Evolutionary conservation across 106 monocot genomes (phyloP), one percentile per base, ranked within the genome.

Genomic region (Gastrodia elata): DNA sequence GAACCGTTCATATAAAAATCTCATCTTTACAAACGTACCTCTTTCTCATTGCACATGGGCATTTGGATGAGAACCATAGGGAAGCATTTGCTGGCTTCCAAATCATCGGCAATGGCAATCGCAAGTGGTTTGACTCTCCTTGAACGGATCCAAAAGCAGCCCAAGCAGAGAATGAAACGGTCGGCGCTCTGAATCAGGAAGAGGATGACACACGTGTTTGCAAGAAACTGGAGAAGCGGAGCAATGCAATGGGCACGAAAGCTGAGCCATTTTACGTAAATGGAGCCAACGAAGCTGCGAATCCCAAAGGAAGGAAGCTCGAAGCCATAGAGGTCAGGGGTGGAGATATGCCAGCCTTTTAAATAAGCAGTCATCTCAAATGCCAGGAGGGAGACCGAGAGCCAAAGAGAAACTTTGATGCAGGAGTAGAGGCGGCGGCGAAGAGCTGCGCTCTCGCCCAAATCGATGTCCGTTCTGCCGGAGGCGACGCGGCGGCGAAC

Each of bases 31-130:
- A 37, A 25, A 43, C 75, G 39, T 59, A 90, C 96, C 92, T 97
- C 96, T 73, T 78, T 89, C 82, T 95, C 95, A 72, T 95, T 95
- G 89, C 95, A 95, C 95, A 95, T 95, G 40, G 95, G 95, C 35
- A 97, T 97, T 74, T 97, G 96, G 49, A 97, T 84, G 28, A 97
- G 81, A 30, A 97, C 92, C 90, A 90, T 90, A 49, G 96, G 96
- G 79, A 84, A 90, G 75, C 81, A 68, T 16, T 64, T 82, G 2
- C 73, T 79, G 5, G 38, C 71, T 30, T 92, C 88, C 1, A 70
- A 49, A 20, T 8, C 57, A 0, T 18, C 72, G 13, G 27, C 41
- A 39, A 33, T 43, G 37, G 57, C 15, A 73, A 84, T 84, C 4
- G 81, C 78, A 15, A 78, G 43, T 1, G 96, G 96, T 64, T 90